Base-by-base conservation (phyloP, 305 asterid species). In the Fraxinus baroniana region DNA sequence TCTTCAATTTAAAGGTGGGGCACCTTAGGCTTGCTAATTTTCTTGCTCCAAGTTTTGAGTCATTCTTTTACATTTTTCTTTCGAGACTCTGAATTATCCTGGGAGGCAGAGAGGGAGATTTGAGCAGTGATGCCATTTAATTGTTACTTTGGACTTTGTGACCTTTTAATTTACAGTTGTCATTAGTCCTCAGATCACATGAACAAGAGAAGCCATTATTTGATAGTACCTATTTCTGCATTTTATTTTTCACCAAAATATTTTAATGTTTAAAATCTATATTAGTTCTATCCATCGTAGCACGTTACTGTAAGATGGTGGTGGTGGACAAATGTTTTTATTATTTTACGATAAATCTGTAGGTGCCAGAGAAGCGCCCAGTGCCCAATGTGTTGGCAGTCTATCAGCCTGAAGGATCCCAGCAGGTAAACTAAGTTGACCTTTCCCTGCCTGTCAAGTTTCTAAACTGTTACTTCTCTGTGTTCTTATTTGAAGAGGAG, bases 371-470 rank as follows among this genome's bases (percentile, higher is more conserved):
- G 97, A 92, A 91, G 98, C 85, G 90, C 97, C 71, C 92, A 94
- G 81, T 94, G 97, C 87, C 98, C 98, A 39, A 94, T 94, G 97
- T 94, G 98, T 87, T 94, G 96, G 98, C 98, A 93, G 78, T 17
- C 89, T 55, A 88, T 94, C 84, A 89, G 94, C 86, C 83, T 94
- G 90, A 94, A 92, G 88, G 97, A 94, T 80, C 92, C 97, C 57
- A 84, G 89, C 92, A 86, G 97, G 98, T 94, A 55, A 5, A 7
- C 62, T 75, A 32, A 17, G 62, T 72, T 24, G 24, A 32, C 39
- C 20, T 32, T 20, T 82, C 62, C 75, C 68, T 83, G 39, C 20
- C 22, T 28, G 74, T 80, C 7, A 30, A 0, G 12, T 57, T 20
- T 22, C 70, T n/a, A 9, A 71, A 83, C 73, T 76, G n/a, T 70